Conservation (phyloP, 2,329 filamentous ascomycete genomes). For the Cladorrhinum sp. region DNA sequence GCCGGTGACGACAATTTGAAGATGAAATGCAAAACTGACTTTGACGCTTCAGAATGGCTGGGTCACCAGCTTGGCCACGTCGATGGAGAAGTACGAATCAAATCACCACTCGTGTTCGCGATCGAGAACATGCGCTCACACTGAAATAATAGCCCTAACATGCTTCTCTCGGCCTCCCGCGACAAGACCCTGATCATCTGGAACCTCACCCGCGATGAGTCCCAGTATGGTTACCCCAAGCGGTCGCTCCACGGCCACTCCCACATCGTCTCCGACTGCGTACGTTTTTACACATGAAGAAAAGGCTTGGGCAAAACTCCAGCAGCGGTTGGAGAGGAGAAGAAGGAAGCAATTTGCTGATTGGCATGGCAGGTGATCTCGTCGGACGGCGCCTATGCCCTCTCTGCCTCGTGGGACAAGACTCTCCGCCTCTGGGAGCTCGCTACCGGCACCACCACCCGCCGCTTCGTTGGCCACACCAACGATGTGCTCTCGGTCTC, state of each 20-base stretch:
- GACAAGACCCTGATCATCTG: conserved; percentile 99
- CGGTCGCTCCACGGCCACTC: conserved; percentile 98
- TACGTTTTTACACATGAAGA: conserved; percentile 54
- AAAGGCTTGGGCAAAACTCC: neutral
- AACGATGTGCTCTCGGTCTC: conserved; percentile 99
- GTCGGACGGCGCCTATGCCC: conserved; percentile 97
- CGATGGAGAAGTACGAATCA: conserved; percentile 86
- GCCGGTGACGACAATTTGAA: neutral
- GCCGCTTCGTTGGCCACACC: conserved; percentile 98
- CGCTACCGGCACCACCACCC: conserved; percentile 92
- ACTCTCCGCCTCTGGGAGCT: conserved; percentile 99
- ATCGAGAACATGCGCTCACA: conserved; percentile 28
- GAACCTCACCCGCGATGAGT: conserved; percentile 99
- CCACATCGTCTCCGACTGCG: conserved; percentile 99
- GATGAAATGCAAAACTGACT: conserved; percentile 27
- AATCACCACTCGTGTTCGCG: conserved; percentile 13
- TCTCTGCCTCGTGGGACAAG: conserved; percentile 99
- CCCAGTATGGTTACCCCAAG: conserved; percentile 98
- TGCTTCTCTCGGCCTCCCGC: conserved; percentile 95
- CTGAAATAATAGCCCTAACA: conserved; percentile 72
- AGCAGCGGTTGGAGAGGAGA: conserved; percentile 13
- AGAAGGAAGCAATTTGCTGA: conserved; percentile 34
- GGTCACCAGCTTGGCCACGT: conserved; percentile 98
- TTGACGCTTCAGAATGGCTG: conserved; percentile 69
- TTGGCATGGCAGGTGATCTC: conserved; percentile 78